Percentiles rank a stretch among this genome's conserved stretches.
These are phyloP conservation scores for Aspergillus homomorphus DNA, from an alignment of 495 filamentous ascomycete genomes.

Conservation along the genomic window DNA sequence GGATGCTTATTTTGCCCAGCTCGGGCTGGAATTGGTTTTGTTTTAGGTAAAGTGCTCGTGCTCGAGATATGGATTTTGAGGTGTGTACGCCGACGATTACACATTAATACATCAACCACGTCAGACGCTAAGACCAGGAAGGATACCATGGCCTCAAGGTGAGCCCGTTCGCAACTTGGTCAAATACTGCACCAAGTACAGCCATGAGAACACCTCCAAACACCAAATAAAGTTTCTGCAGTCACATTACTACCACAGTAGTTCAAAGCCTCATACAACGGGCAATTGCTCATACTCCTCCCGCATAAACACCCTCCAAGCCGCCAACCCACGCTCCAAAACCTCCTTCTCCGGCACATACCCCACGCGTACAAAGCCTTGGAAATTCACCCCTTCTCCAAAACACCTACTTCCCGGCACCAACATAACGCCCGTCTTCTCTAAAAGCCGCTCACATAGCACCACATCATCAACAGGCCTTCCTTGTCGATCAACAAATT, in stretches of 20 bases:
- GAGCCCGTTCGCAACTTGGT: no score
- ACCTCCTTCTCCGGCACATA: conserved; percentile 73
- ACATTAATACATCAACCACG: no score
- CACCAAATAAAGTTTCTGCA: no score
- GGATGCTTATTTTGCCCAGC: conserved; percentile 24
- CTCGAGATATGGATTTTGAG: conserved; percentile 1
- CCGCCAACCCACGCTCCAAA: conserved; percentile 62
- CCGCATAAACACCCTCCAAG: conserved; percentile 59
- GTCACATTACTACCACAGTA: no score
- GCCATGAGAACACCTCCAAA: no score
- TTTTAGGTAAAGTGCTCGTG: conserved; percentile 17
- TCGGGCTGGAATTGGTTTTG: conserved; percentile 28
- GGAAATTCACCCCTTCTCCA: conserved; percentile 65
- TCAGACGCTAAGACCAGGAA: no score
- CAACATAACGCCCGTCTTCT: conserved; percentile 74
- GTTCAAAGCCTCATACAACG: background rate
- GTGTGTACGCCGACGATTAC: no score
- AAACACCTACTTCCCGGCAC: conserved; percentile 76
- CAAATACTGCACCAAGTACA: no score
- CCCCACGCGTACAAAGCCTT: conserved; percentile 76
- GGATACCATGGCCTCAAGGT: no score
- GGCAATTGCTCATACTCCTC: conserved; percentile 44
- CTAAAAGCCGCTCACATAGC: conserved; percentile 68
- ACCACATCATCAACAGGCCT: conserved; percentile 64
- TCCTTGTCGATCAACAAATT: conserved; percentile 59